Base-by-base conservation (phyloP, 352 stramenopile genomes). In the Globisporangium alternatum region DNA sequence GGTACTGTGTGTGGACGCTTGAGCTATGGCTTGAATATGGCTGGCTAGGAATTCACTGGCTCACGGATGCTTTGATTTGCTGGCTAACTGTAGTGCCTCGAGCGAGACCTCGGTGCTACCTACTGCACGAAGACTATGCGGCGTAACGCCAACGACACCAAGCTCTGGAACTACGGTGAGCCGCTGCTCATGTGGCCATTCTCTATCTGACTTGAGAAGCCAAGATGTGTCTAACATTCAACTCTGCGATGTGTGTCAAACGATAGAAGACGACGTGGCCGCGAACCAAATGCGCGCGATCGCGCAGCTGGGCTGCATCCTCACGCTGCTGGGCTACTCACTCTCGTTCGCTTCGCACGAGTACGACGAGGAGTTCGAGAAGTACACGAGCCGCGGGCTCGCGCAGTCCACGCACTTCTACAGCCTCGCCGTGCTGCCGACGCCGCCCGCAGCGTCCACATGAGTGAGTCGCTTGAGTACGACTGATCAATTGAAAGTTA, bases 251-350 rank as follows among this genome's bases (percentile, higher is more conserved):
- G 6, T 45, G 1, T 53, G 35, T 44, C 22, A 45, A 44, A 21
- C 30, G 33, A 3, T 15, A 74, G 66, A 74, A 39, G 28, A 71
- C 48, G 74, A 80, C 33, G 67, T 67, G 10, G 35, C 56, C 0
- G 66, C 60, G 3, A 74, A 75, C 28, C 75, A 87, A 52, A 78
- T 87, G 60, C 71, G 78, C 35, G 66, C 76, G 22, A 55, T 64
- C 12, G 71, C 75, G 2, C 78, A 87, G 59, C 45, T 87, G 7
- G 45, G 44, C n/a, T 84, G 74, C 67, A 76, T 83, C 52, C 53
- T 87, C n/a, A 81, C 75, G n/a, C 74, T 87, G 5, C 67, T 87
- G 2, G 74, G 75, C 7, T 88, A 88, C 65, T 76, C 75, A 13
- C 52, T 79, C 13, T 81, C 79, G 17, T 88, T 88, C 45, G 28